Base-by-base conservation (phyloP, 2,329 filamentous ascomycete genomes). In the Pseudogymnoascus sp. region DNA sequence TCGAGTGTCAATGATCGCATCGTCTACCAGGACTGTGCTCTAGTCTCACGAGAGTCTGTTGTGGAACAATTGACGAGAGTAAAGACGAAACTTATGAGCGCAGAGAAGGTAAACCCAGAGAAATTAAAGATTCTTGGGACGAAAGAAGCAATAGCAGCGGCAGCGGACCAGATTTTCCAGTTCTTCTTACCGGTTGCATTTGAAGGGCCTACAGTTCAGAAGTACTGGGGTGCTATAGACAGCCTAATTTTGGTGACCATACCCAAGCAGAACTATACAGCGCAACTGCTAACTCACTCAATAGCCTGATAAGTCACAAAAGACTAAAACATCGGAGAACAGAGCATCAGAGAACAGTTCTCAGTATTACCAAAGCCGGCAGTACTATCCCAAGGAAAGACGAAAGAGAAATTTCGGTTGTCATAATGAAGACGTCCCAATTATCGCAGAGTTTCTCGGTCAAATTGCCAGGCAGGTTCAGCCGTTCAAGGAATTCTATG, bases 171-270 rank as follows among this genome's bases (percentile, higher is more conserved):
- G 1, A 35, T 79, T 0, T 79, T 78, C 63, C 68, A 69, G 6
- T 75, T 80, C 38, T 81, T 80, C 62, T 68, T 80, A 6, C 77
- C 79, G 0, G 38, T 66, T 0, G 63, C 68, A 1, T 73, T 74
- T 21, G 66, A 74, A 7, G 74, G 73, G 0, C 73, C 76, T 0
- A 80, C 76, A 2, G 71, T 71, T 1, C 63, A 64, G 4, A 79
- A 77, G 61, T 80, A 74, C 61, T 81, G 78, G 79, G 79, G 77
- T 1, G 75, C 77, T n/a, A 39, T 78, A 0, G 68, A 68, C 62
- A 44, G 58, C 31, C 12, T 44, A 29, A 60, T 44, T 60, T 31
- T 60, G 31, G 35, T 60, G 15, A 60, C n/a, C 29, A 38, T 25
- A 33, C 21, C 58, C 35, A 31, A 12, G 13, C 58, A 17, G 17